Evolutionary conservation across 495 filamentous ascomycete genomes (phyloP).

Genomic region (Sphaerosporella brunnea): DNA sequence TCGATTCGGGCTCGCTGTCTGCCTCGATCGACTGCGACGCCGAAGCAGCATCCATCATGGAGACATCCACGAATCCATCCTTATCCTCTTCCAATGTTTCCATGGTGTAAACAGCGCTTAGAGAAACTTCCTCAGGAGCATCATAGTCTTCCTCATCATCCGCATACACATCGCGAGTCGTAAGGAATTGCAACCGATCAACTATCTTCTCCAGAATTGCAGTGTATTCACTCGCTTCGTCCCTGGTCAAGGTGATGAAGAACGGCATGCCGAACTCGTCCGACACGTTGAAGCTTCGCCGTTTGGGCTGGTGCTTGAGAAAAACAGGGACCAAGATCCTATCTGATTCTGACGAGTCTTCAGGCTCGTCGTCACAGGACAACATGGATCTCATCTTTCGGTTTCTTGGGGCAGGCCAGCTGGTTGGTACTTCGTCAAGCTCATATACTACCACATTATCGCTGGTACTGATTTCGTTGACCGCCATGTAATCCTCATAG

Average conservation of each 20-base stretch:
- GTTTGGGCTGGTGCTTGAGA: conserved; percentile 34
- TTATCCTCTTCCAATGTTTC: conserved; percentile 60
- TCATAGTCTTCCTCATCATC: conserved; percentile 50
- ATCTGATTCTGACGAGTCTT: conserved; percentile 38
- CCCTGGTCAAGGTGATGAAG: conserved; percentile 42
- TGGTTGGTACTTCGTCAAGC: conserved; percentile 61
- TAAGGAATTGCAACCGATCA: conserved; percentile 39
- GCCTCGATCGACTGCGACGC: conserved; percentile 20
- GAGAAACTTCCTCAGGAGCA: conserved; percentile 31
- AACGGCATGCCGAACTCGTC: conserved; percentile 37
- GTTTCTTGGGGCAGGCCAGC: conserved; percentile 41
- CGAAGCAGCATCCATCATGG: conserved; percentile 47
- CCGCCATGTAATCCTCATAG: conserved; percentile 47
- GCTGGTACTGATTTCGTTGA: conserved; percentile 39
- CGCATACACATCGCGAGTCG: conserved; percentile 41
- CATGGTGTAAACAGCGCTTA: conserved; percentile 19
- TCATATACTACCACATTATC: conserved; percentile 66
- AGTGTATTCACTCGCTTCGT: conserved; percentile 43
- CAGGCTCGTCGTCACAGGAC: conserved; percentile 25
- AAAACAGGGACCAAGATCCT: conserved; percentile 63
- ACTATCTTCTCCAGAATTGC: conserved; percentile 46
- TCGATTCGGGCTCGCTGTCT: not conserved
- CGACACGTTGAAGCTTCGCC: not conserved
- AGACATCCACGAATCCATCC: conserved; percentile 79
- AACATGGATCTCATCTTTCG: conserved; percentile 13